A percentile compares a stretch with the other conserved stretches of the same genome.
Evolutionary conservation across 192 early-diverging fungal genomes (phyloP).

Genomic region (Chytriomyces sp.): DNA sequence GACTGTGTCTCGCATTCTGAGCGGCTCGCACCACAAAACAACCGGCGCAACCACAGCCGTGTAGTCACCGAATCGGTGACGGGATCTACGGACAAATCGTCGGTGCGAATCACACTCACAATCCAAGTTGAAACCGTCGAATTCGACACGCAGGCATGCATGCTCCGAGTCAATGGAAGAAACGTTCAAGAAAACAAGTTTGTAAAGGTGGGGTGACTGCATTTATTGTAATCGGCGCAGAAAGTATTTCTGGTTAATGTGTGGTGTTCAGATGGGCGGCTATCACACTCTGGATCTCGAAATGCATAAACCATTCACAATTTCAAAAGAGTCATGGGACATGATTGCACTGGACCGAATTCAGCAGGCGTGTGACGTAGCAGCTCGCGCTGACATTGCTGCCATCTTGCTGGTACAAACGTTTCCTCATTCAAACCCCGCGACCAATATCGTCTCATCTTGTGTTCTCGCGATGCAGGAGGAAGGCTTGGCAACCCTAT

Average conservation of each 20-base stretch:
- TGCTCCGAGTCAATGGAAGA: conserved; percentile 86
- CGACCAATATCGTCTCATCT: neutral
- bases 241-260: neutral
- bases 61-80: conserved; percentile 87
- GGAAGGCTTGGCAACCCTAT: conserved; percentile 87
- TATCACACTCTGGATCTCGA: conserved; percentile 92
- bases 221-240: no score
- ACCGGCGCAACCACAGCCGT: conserved; percentile 55
- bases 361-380: conserved; percentile 85
- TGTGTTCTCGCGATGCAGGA: conserved; percentile 11
- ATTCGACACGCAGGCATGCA: conserved; percentile 86
- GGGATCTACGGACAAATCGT: conserved; percentile 83
- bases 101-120: conserved; percentile 79
- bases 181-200: conserved; percentile 86
- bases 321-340: conserved; percentile 93
- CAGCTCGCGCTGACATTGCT: conserved; percentile 87
- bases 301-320: conserved; percentile 66
- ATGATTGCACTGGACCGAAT: conserved; percentile 88
- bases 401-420: conserved; percentile 76
- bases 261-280: conserved; percentile 69
- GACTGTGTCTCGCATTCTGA: conserved; percentile 1
- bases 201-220: conserved; percentile 71
- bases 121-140: conserved; percentile 85
- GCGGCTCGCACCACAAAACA: neutral
- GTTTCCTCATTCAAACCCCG: conserved; percentile 52